phyloP scores from a whole-genome alignment of 2,329 filamentous ascomycete species.

The Fusarium sulawesiense region DNA sequence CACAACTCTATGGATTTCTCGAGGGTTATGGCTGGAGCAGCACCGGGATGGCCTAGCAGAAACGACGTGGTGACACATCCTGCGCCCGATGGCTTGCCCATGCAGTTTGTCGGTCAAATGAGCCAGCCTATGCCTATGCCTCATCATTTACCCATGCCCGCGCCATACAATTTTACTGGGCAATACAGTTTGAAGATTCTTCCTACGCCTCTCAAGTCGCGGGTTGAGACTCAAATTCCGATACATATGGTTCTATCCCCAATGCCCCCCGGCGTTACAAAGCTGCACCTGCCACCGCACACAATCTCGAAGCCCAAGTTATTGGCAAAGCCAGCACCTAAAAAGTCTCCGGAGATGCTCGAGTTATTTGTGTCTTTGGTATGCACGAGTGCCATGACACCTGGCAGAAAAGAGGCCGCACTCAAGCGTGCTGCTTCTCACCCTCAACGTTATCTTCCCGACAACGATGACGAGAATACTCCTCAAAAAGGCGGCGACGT shows the following conservation, averaged over 20 bases:
- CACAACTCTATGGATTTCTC: conserved; percentile 55
- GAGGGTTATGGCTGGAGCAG: conserved; percentile 42
- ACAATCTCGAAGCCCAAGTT: conserved; percentile 96
- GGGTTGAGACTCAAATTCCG: conserved; percentile 96
- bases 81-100: conserved; percentile 41
- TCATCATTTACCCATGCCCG: conserved; percentile 47
- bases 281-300: conserved; percentile 86
- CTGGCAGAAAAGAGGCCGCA: conserved; percentile 73
- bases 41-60: conserved; percentile 52
- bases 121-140: conserved; percentile 49
- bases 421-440: conserved; percentile 65
- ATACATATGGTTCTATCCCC: conserved; percentile 83
- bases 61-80: conserved; percentile 42
- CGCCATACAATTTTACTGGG: conserved; percentile 48
- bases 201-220: conserved; percentile 81
- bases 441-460: conserved; percentile 52
- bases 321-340: conserved; percentile 76
- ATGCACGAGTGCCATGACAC: conserved; percentile 90
- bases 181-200: conserved; percentile 67
- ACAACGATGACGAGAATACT: conserved; percentile 73
- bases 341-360: conserved; percentile 76
- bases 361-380: conserved; percentile 86
- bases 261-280: conserved; percentile 79
- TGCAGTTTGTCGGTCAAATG: conserved; percentile 45
- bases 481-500: conserved; percentile 93